Percentiles rank a stretch among this genome's conserved stretches.
Evolutionary conservation across 176 grass and related monocot species (phyloP).

Genomic region (Carex scoparia): DNA sequence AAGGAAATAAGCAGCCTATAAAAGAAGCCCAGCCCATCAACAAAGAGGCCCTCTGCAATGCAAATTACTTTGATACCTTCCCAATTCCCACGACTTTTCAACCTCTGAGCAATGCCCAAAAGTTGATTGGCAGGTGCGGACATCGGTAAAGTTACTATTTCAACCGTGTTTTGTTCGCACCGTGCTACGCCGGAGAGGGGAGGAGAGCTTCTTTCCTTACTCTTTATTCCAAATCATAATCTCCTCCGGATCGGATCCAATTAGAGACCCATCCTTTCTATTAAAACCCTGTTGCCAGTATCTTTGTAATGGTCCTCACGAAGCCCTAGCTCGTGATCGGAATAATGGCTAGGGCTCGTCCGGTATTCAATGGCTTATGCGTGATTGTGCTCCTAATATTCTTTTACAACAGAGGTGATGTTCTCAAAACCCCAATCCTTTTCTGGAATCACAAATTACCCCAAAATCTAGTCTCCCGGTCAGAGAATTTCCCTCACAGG

Average conservation of each 20-base stretch:
- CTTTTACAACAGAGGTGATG: slow-evolving; percentile 52
- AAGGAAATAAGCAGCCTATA: not conserved
- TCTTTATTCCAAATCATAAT: slow-evolving; percentile 17
- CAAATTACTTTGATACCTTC: not conserved
- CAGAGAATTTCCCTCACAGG: slow-evolving; percentile 30
- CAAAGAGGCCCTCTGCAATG: not conserved
- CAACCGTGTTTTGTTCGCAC: not conserved
- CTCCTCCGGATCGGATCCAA: slow-evolving; percentile 14
- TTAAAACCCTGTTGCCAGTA: not conserved
- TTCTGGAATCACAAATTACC: not conserved
- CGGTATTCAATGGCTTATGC: slow-evolving; percentile 36
- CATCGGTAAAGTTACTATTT: not conserved
- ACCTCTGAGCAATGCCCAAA: not conserved
- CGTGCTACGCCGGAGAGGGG: not conserved
- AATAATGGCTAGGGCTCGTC: slow-evolving; percentile 18
- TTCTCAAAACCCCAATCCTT: slow-evolving; percentile 20
- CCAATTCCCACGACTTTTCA: no score
- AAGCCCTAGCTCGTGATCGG: slow-evolving; percentile 2
- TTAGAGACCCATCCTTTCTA: not conserved
- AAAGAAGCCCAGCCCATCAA: not conserved
- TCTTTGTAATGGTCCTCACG: not conserved
- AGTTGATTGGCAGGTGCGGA: not conserved
- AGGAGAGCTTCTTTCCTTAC: not conserved
- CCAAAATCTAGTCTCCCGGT: slow-evolving; percentile 5
- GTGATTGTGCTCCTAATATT: slow-evolving; percentile 52